Evolutionary conservation across 176 grass and related monocot genomes (phyloP).

Genomic region (Avena eriantha): DNA sequence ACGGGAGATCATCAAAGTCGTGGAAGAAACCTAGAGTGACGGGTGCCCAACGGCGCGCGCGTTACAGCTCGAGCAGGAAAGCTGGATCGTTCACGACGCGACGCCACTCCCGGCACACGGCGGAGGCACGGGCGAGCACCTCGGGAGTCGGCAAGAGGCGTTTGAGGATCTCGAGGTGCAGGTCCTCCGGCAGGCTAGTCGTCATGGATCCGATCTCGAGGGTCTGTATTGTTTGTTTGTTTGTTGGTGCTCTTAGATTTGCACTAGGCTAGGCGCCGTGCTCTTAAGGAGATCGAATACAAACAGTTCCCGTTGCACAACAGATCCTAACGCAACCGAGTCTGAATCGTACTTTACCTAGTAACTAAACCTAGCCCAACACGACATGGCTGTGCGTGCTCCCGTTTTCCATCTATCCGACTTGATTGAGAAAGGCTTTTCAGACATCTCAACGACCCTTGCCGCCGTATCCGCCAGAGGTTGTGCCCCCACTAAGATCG

Average conservation of each 20-base stretch:
- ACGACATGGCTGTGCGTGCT: too few species aligned
- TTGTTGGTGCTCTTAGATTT: background rate
- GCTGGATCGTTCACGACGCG: background rate
- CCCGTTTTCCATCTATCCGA: too few species aligned
- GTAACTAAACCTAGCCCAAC: too few species aligned
- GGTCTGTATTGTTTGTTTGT: too few species aligned
- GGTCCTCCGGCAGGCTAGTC: background rate
- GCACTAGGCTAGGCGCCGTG: background rate
- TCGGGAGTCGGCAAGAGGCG: background rate
- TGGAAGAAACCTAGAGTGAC: background rate
- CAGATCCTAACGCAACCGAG: too few species aligned
- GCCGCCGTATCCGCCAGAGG: too few species aligned
- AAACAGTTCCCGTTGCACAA: too few species aligned
- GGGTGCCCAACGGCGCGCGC: background rate
- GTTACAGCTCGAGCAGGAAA: background rate
- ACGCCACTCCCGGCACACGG: background rate
- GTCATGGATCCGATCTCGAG: background rate
- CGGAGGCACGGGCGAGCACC: slow-evolving; percentile 2
- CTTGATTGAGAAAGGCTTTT: too few species aligned
- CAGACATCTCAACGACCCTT: too few species aligned
- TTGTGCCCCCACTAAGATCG: too few species aligned
- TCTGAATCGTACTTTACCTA: too few species aligned
- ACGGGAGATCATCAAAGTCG: background rate
- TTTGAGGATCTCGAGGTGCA: background rate
- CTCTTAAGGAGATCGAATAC: background rate